Evolutionary conservation across 768 basidiomycete genomes (phyloP).

Genomic region (Leccinum pellstonianum): DNA sequence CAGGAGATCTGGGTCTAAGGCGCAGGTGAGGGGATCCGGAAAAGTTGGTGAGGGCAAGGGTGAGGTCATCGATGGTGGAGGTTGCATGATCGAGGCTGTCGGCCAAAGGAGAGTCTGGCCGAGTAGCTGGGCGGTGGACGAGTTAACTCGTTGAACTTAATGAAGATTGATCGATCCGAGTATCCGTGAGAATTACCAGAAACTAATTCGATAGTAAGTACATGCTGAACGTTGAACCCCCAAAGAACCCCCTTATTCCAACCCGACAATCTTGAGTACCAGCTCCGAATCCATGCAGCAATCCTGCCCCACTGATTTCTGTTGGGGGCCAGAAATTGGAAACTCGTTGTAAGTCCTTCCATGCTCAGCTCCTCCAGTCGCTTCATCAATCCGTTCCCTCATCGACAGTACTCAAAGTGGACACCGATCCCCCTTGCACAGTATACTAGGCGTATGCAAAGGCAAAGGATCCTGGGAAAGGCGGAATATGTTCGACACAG

Average conservation of each 20-base stretch:
- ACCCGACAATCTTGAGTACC: slow-evolving; percentile 49
- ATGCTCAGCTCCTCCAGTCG: slow-evolving; percentile 68
- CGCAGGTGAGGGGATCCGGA: slow-evolving; percentile 74
- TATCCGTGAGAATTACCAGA: slow-evolving; percentile 21
- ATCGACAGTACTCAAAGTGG: slow-evolving; percentile 63
- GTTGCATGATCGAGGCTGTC: slow-evolving; percentile 53
- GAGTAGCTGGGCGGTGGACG: slow-evolving; percentile 41
- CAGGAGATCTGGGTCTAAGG: slow-evolving; percentile 41
- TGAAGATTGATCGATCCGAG: neutral
- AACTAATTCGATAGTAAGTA: slow-evolving; percentile 4
- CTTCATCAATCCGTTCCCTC: slow-evolving; percentile 49
- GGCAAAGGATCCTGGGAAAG: slow-evolving; percentile 56
- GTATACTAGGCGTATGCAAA: slow-evolving; percentile 25
- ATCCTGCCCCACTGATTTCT: slow-evolving; percentile 59
- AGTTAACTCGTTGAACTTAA: slow-evolving; percentile 9
- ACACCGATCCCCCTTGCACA: slow-evolving; percentile 51
- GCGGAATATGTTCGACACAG: slow-evolving; percentile 73
- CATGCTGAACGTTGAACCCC: slow-evolving; percentile 1
- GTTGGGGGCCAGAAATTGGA: slow-evolving; percentile 65
- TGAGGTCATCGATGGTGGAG: slow-evolving; percentile 77
- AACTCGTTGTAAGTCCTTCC: slow-evolving; percentile 69
- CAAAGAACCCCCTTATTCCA: slow-evolving; percentile 19
- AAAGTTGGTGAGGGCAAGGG: slow-evolving; percentile 66
- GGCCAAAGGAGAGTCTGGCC: slow-evolving; percentile 52
- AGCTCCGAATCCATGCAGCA: slow-evolving; percentile 75